Percentiles rank a stretch among this genome's conserved stretches.
phyloP scores from a whole-genome alignment of 306 rosid species.

The Cicer bijugum region DNA sequence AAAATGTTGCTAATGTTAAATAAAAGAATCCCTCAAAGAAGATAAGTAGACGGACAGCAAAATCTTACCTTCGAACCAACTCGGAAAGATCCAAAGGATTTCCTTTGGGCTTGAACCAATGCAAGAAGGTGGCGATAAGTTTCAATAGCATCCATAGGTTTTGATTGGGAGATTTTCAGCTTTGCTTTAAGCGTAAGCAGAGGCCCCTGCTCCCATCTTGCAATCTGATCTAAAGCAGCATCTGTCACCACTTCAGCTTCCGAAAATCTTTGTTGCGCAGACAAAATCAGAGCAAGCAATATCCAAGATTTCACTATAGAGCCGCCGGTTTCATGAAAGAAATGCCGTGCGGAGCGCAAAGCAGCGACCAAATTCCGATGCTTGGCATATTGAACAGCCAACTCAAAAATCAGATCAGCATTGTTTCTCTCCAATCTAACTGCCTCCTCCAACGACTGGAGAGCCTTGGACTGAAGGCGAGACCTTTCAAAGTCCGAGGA shows the following conservation, averaged over 20 bases:
- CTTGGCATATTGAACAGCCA: slow-evolving; percentile 79
- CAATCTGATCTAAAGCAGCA: slow-evolving; percentile 93
- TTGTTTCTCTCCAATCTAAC: slow-evolving; percentile 50
- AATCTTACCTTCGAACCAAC: slow-evolving; percentile 62
- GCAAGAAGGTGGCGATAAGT: slow-evolving; percentile 90
- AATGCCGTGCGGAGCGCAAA: slow-evolving; percentile 71
- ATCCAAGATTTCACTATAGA: slow-evolving; percentile 83
- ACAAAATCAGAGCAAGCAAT: slow-evolving; percentile 87
- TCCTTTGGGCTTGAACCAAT: slow-evolving; percentile 90
- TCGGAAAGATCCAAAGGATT: slow-evolving; percentile 75
- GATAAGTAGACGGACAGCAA: slow-evolving; percentile 36
- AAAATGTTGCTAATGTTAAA: slow-evolving; percentile 14
- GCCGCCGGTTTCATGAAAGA: slow-evolving; percentile 87
- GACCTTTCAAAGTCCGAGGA: slow-evolving; percentile 57
- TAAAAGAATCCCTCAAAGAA: neutral
- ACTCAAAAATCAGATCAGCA: slow-evolving; percentile 73
- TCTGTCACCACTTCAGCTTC: slow-evolving; percentile 93
- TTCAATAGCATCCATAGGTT: slow-evolving; percentile 87
- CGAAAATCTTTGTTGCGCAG: slow-evolving; percentile 75
- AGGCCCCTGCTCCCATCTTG: slow-evolving; percentile 94
- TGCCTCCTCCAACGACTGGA: slow-evolving; percentile 52
- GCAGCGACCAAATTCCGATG: slow-evolving; percentile 81
- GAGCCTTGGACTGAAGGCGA: slow-evolving; percentile 50
- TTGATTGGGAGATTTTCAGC: slow-evolving; percentile 75
- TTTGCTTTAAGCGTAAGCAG: slow-evolving; percentile 89